A percentile compares a stretch with the other conserved stretches of the same genome.
Evolutionary conservation across 2,329 filamentous ascomycete genomes (phyloP).

Genomic region (Phialophora expanda): DNA sequence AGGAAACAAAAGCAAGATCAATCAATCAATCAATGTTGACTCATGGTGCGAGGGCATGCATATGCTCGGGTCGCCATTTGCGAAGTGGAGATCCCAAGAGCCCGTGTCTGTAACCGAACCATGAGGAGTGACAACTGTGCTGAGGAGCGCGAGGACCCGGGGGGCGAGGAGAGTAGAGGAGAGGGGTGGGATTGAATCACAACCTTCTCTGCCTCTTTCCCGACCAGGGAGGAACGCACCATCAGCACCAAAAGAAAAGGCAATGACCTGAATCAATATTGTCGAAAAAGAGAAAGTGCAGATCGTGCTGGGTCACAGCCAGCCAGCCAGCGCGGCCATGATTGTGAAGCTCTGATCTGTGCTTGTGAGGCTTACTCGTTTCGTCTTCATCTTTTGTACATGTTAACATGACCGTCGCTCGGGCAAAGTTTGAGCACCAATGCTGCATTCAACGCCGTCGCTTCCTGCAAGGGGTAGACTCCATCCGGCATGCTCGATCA

Average conservation of each 20-base stretch:
- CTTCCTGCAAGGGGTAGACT: neutral
- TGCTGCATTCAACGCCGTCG: neutral
- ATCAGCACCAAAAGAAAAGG: neutral
- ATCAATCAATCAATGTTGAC: neutral
- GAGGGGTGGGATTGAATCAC: neutral
- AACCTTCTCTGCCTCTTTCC: neutral
- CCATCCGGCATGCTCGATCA: neutral
- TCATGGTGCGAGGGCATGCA: neutral
- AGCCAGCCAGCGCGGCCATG: neutral
- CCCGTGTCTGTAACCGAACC: neutral
- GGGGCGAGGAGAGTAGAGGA: neutral
- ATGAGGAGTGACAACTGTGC: neutral
- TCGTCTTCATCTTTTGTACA: neutral
- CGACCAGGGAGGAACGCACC: neutral
- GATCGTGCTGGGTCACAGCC: neutral
- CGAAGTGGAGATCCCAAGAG: neutral
- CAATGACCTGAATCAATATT: neutral
- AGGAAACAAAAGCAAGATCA: neutral
- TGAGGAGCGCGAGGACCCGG: neutral
- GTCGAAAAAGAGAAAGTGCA: neutral
- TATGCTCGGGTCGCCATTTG: neutral
- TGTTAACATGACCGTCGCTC: neutral
- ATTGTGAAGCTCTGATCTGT: neutral
- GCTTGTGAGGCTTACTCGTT: neutral
- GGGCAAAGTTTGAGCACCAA: neutral